Conservation (phyloP, 2,329 filamentous ascomycete species). For the Penicillium concentricum region DNA sequence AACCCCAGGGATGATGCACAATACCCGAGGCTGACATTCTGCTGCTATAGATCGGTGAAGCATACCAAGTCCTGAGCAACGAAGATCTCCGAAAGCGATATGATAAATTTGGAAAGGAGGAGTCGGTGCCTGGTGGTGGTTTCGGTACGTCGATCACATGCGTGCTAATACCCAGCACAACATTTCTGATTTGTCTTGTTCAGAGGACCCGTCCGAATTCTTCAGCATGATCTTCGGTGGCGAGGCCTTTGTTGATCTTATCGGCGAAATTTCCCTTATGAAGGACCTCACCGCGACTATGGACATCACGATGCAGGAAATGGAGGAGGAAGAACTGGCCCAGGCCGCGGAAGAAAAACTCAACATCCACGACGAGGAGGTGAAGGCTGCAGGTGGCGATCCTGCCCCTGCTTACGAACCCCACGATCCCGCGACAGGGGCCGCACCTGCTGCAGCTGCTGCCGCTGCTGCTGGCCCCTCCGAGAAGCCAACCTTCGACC, state of each 20-base stretch:
- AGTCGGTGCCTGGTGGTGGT: slow-evolving; percentile 83
- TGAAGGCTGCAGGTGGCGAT: slow-evolving; percentile 41
- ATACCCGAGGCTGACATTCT: slow-evolving; percentile 10
- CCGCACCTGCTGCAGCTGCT: slow-evolving; percentile 33
- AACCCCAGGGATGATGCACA: neutral
- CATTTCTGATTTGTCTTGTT: neutral
- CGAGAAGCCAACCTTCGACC: slow-evolving; percentile 21
- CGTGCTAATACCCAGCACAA: neutral
- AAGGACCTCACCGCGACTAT: slow-evolving; percentile 97
- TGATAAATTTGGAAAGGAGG: slow-evolving; percentile 96
- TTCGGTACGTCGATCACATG: slow-evolving; percentile 60
- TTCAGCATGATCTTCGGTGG: slow-evolving; percentile 98
- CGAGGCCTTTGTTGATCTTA: slow-evolving; percentile 92
- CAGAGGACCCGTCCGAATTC: slow-evolving; percentile 90
- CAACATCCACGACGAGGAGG: slow-evolving; percentile 46
- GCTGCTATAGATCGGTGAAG: slow-evolving; percentile 60
- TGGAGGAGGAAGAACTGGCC: slow-evolving; percentile 66
- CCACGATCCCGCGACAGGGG: slow-evolving; percentile 61
- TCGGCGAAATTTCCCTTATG: slow-evolving; percentile 97
- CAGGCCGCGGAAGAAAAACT: slow-evolving; percentile 52
- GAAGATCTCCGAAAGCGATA: slow-evolving; percentile 84
- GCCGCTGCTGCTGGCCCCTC: slow-evolving; percentile 7
- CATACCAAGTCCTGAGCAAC: slow-evolving; percentile 79
- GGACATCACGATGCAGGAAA: slow-evolving; percentile 89
- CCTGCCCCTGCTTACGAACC: slow-evolving; percentile 21